These are phyloP conservation scores for Artemisia argyi DNA, from an alignment of 129 eudicot species.

Conservation along the genomic window DNA sequence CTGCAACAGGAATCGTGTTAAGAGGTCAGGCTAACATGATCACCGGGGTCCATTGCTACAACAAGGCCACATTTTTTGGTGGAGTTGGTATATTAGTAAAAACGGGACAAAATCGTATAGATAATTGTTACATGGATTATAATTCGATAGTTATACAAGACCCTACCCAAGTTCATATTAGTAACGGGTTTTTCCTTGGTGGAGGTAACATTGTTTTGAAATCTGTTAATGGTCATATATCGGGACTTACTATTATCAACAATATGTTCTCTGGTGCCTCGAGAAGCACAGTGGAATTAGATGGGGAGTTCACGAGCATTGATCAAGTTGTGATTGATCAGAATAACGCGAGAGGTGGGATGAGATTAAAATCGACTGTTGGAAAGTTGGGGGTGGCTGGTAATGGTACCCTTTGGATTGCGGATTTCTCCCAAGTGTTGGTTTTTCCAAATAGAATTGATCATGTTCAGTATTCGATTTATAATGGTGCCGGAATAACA, in stretches of 20 bases:
- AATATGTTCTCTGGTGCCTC: slow-evolving; percentile 60
- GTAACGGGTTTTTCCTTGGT: slow-evolving; percentile 66
- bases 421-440: slow-evolving; percentile 50
- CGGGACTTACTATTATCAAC: slow-evolving; percentile 52
- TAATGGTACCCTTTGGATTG: slow-evolving; percentile 66
- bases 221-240: slow-evolving; percentile 48
- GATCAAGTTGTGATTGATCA: slow-evolving; percentile 67
- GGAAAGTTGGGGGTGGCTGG: slow-evolving; percentile 55
- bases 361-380: slow-evolving; percentile 58
- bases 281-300: slow-evolving; percentile 40
- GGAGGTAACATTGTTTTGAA: slow-evolving; percentile 64
- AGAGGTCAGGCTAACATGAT: slow-evolving; percentile 71
- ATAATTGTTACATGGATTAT: slow-evolving; percentile 59
- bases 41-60: slow-evolving; percentile 78
- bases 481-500: slow-evolving; percentile 26
- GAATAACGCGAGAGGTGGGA: slow-evolving; percentile 69
- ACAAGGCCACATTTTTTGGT: slow-evolving; percentile 70
- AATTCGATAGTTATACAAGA: slow-evolving; percentile 62
- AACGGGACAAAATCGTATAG: slow-evolving; percentile 53
- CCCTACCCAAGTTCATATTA: slow-evolving; percentile 54
- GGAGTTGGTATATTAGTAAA: slow-evolving; percentile 65
- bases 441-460: slow-evolving; percentile 65
- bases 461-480: slow-evolving; percentile 64
- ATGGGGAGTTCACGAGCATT: slow-evolving; percentile 51
- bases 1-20: slow-evolving; percentile 51